A percentile compares a stretch with the other conserved stretches of the same genome.
Evolutionary conservation across 805 yeast species (phyloP).

Genomic region (Grigorovia transvaalensis): DNA sequence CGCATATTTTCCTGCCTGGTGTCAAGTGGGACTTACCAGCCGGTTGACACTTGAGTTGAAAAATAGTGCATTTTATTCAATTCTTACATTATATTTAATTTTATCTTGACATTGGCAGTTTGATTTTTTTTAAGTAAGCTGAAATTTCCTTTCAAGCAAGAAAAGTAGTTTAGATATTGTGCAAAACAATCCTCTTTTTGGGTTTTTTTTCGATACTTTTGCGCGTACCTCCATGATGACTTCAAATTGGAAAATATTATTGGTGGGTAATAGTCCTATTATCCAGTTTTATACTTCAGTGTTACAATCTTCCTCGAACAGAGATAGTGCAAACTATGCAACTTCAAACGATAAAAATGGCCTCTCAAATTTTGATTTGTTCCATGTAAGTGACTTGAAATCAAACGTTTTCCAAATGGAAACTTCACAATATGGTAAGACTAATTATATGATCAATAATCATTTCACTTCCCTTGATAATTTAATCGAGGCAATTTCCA

Average conservation of each 20-base stretch:
- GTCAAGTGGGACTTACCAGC: too few relatives aligned
- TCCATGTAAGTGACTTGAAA: slow-evolving; percentile 17
- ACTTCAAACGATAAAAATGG: not conserved
- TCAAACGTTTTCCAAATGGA: slow-evolving; percentile 9
- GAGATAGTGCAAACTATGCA: not conserved
- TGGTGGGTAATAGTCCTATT: slow-evolving; percentile 19
- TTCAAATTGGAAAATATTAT: slow-evolving; percentile 10
- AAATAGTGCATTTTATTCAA: not conserved
- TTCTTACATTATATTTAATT: too few relatives aligned
- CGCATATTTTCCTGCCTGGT: too few relatives aligned
- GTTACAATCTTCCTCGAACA: slow-evolving; percentile 9
- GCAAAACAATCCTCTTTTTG: too few relatives aligned
- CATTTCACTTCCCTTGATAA: slow-evolving; percentile 18
- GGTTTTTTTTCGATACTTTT: too few relatives aligned
- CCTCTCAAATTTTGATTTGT: slow-evolving; percentile 11
- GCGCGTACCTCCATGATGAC: slow-evolving; percentile 1
- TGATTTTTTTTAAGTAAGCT: not conserved
- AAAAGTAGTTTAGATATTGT: too few relatives aligned
- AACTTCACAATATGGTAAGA: slow-evolving; percentile 11
- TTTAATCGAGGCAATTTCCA: slow-evolving; percentile 6
- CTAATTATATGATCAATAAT: slow-evolving; percentile 10
- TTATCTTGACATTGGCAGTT: not conserved
- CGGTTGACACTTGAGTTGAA: too few relatives aligned
- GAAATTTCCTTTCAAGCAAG: not conserved
- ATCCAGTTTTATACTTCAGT: slow-evolving; percentile 17